Base-by-base conservation (phyloP, 2,329 filamentous ascomycete species). In the Neofusicoccum sp. region DNA sequence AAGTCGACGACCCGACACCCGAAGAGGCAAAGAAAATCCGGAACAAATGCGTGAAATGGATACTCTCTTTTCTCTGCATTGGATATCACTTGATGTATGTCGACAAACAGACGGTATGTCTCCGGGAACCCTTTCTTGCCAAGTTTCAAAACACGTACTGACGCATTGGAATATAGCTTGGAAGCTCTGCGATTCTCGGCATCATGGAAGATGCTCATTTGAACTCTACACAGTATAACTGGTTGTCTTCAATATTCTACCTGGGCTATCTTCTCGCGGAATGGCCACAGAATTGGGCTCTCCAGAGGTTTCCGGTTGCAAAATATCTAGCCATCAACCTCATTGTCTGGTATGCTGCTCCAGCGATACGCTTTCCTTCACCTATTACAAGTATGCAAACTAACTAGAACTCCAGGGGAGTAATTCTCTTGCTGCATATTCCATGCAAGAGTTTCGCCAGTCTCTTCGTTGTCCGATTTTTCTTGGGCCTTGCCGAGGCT, bases 401-500 rank as follows among this genome's bases (percentile, higher is more conserved):
- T 39, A 28, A 41, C n/a, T 29, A 12, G 7, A 2, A 14, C 28
- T 6, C 9, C 16, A 71, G 70, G 73, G 73, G 72, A 12, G 64
- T 61, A 1, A 74, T 76, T 22, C 62, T 72, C 12, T 64, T 76
- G 8, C 58, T 76, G 4, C 73, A 76, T 47, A 73, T 71, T 41
- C 68, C 61, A 7, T 66, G 67, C 39, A 16, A n/a, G 12, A 45
- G 45, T 31, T 56, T 56, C 39, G 52, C 52, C 37, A 45, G 82
- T 0, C 75, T 87, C 0, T 70, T 85, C n/a, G 73, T 78, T 0
- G 75, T 81, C 8, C 84, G 89, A 22, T 89, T 85, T 0, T 76
- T 92, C 6, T 83, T 92, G 4, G 89, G 89, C 66, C 84, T 90
- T 61, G 91, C 91, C 69, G 89, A 92, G 73, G 83, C 84, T 12